Conservation (phyloP, 306 rosid species). For the Datisca glomerata region DNA sequence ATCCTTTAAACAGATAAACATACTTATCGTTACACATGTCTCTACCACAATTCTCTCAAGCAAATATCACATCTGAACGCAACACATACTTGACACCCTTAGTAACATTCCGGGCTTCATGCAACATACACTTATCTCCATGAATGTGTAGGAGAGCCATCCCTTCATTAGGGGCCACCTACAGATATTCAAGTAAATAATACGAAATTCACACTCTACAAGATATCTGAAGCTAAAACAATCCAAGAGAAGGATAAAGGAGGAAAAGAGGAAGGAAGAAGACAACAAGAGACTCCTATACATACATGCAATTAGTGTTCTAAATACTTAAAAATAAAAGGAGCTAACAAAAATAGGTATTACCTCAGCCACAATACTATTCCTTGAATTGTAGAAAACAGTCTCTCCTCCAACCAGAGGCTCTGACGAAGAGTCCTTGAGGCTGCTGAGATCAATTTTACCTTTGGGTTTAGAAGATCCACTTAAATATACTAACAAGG, state of each 20-base stretch:
- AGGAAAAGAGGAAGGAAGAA: conserved; percentile 2
- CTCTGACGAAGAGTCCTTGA: conserved; percentile 29
- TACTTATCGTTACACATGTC: too few species aligned
- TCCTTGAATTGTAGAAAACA: conserved; percentile 77
- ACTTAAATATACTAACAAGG: conserved; percentile 71
- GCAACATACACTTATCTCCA: conserved; percentile 83
- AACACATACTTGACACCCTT: conserved; percentile 79
- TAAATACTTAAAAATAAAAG: not conserved
- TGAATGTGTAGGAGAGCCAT: conserved; percentile 88
- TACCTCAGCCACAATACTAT: conserved; percentile 69
- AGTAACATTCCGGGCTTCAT: conserved; percentile 77
- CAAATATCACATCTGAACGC: conserved; percentile 74
- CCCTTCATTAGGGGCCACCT: conserved; percentile 90
- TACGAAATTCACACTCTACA: conserved; percentile 18
- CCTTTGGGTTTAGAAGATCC: conserved; percentile 52
- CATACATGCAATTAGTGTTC: too few species aligned
- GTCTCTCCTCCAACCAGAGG: conserved; percentile 89
- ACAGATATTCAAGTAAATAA: conserved; percentile 13
- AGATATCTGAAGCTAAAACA: not conserved
- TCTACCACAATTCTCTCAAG: too few species aligned
- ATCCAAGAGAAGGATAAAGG: conserved; percentile 1
- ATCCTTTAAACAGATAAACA: too few species aligned
- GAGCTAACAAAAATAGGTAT: conserved; percentile 4
- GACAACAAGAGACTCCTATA: too few species aligned
- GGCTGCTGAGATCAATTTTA: conserved; percentile 27